Conservation (phyloP, 495 filamentous ascomycete species). For the Elaphomyces granulatus region DNA sequence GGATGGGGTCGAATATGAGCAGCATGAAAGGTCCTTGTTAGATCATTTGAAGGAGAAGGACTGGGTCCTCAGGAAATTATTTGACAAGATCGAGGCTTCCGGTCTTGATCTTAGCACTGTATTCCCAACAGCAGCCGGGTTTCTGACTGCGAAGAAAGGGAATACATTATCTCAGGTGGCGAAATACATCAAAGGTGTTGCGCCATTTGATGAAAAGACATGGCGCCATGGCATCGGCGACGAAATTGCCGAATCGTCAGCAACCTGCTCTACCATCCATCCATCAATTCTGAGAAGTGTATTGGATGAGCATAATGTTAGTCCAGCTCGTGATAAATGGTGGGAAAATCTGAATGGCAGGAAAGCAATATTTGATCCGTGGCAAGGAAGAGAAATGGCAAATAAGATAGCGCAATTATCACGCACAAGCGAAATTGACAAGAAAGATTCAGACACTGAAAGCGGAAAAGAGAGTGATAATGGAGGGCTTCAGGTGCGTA, state of each 20-base stretch:
- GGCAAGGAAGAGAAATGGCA: background rate
- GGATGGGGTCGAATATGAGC: conserved; percentile 36
- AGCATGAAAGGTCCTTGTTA: conserved; percentile 41
- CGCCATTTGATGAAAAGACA: conserved; percentile 28
- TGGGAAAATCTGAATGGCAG: conserved; percentile 20
- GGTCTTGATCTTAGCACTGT: conserved; percentile 52
- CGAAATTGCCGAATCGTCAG: background rate
- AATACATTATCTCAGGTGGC: conserved; percentile 21
- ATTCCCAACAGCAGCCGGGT: conserved; percentile 48
- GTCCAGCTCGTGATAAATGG: conserved; percentile 20
- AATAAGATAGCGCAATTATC: background rate
- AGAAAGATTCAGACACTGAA: background rate
- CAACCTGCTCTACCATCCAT: background rate
- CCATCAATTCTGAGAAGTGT: background rate
- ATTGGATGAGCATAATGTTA: conserved; percentile 2
- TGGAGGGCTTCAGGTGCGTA: conserved; percentile 18
- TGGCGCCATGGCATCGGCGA: conserved; percentile 16
- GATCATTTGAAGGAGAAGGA: conserved; percentile 61
- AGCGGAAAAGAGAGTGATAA: conserved; percentile 3
- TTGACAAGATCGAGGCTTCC: conserved; percentile 63
- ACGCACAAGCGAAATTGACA: too few species aligned
- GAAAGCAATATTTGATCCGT: background rate
- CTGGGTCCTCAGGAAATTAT: conserved; percentile 53
- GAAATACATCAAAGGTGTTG: conserved; percentile 32
- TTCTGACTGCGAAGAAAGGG: conserved; percentile 21